Evolutionary conservation across 768 basidiomycete species (phyloP), one percentile per base, ranked within the genome.

Genomic region (Agrocybe praecox): DNA sequence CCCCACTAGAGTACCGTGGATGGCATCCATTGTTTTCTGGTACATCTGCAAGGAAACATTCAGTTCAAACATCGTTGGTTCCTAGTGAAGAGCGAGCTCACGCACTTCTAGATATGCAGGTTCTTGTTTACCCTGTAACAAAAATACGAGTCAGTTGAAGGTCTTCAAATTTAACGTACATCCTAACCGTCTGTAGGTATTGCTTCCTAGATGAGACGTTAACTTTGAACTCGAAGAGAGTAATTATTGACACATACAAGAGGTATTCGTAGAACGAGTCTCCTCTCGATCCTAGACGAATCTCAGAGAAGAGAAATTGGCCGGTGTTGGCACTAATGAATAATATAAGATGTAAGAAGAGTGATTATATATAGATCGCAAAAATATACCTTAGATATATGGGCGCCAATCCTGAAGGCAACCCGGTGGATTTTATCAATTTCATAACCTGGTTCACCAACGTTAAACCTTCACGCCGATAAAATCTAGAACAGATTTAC

Each of bases 261-360:
- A 94, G 72, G 70, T 96, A 94, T 70, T 96, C 96, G 67, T 97
- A 98, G 73, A 89, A 98, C 2, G 92, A 94, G 69, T 98, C 96
- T 33, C 90, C 95, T 44, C 94, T 81, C 17, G 93, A 95, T n/a
- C 96, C 96, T 18, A 98, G 80, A 5, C 96, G 88, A 62, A 98
- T 89, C 26, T 92, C 83, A 6, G 90, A 86, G 21, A 82, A 68
- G 49, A 87, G 68, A 62, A 82, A 84, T 55, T 75, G 66, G 9
- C 81, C 82, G 14, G 70, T 76, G 40, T 76, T 66, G 26, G 70
- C 66, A 36, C 81, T 81, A 58, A 9, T 22, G 29, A 34, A 15
- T 12, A 34, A 47, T 2, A 43, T 47, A 3, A 36, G 24, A 55
- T 45, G 8, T 14, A 9, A 22, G 22, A 11, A 29, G 22, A 15